Conservation (phyloP, 1,139 yeast genomes). For the Saccharomyces hybrid region DNA sequence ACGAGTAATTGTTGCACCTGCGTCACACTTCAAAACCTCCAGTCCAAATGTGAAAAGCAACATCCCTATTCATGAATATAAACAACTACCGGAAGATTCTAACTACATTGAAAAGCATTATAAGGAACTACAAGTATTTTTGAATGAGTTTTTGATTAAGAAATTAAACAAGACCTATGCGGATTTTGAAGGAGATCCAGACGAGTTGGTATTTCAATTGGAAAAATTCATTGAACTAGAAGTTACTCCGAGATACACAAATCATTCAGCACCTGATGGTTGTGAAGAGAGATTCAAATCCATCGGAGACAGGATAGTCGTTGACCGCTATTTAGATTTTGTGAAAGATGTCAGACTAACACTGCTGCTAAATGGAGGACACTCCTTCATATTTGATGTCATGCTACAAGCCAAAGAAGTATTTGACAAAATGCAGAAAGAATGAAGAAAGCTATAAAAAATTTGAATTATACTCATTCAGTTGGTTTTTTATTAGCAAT, state of each 20-base stretch:
- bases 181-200: conserved; percentile 31
- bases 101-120: conserved; percentile 40
- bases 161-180: conserved; percentile 26
- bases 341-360: conserved; percentile 35
- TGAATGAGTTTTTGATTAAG: conserved; percentile 23
- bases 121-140: conserved; percentile 33
- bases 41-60: not conserved
- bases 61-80: conserved; percentile 25
- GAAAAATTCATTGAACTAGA: conserved; percentile 29
- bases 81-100: conserved; percentile 43
- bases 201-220: conserved; percentile 26
- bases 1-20: conserved; percentile 18
- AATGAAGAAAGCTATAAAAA: conserved; percentile 7
- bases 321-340: conserved; percentile 34
- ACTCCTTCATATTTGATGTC: conserved; percentile 38
- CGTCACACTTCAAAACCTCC: conserved; percentile 11
- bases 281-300: conserved; percentile 10
- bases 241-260: conserved; percentile 19
- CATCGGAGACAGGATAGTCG: conserved; percentile 16
- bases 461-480: not conserved
- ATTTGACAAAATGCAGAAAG: conserved; percentile 32
- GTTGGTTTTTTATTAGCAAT: not conserved
- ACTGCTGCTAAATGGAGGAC: conserved; percentile 39
- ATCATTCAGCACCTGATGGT: conserved; percentile 2
- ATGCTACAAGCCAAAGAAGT: conserved; percentile 34